phyloP scores from a whole-genome alignment of 2,329 filamentous ascomycete genomes.

The Akanthomyces uredinophilus region DNA sequence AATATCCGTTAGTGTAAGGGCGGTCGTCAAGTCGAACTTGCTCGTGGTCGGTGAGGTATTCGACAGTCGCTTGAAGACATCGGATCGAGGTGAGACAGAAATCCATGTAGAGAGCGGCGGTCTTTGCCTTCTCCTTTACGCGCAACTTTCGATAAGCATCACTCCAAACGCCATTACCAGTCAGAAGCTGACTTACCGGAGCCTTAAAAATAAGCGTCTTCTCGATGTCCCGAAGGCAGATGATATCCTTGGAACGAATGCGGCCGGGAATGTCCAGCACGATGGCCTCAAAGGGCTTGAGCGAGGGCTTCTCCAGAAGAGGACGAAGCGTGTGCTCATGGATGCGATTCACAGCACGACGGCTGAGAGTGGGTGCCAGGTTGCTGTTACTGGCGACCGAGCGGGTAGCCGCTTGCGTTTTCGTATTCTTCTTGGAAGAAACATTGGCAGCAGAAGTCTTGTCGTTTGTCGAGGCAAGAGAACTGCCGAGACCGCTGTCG shows the following conservation, averaged over 20 bases:
- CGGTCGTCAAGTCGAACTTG: conserved; percentile 78
- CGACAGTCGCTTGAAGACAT: conserved; percentile 84
- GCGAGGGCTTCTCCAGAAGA: conserved; percentile 64
- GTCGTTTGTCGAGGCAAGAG: conserved; percentile 59
- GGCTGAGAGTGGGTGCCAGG: conserved; percentile 58
- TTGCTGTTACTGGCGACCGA: conserved; percentile 46
- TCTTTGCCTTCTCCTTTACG: conserved; percentile 72
- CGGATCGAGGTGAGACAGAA: conserved; percentile 89
- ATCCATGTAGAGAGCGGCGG: conserved; percentile 66
- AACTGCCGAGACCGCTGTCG: conserved; percentile 85
- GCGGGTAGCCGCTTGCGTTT: conserved; percentile 42
- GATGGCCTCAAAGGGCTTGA: conserved; percentile 77
- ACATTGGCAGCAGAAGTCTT: conserved; percentile 40
- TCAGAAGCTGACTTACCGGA: conserved; percentile 74
- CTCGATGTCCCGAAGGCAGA: conserved; percentile 87
- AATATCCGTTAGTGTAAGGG: conserved; percentile 93
- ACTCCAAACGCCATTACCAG: conserved; percentile 53
- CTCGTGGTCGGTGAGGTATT: conserved; percentile 79
- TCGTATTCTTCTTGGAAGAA: conserved; percentile 34
- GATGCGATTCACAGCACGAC: conserved; percentile 70
- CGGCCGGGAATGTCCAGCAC: conserved; percentile 72
- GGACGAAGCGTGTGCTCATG: conserved; percentile 73
- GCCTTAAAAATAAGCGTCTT: conserved; percentile 88
- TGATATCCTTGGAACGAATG: conserved; percentile 79
- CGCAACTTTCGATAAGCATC: conserved; percentile 65